Conservation (phyloP, 2,329 filamentous ascomycete species). For the Verticillium dahliae region DNA sequence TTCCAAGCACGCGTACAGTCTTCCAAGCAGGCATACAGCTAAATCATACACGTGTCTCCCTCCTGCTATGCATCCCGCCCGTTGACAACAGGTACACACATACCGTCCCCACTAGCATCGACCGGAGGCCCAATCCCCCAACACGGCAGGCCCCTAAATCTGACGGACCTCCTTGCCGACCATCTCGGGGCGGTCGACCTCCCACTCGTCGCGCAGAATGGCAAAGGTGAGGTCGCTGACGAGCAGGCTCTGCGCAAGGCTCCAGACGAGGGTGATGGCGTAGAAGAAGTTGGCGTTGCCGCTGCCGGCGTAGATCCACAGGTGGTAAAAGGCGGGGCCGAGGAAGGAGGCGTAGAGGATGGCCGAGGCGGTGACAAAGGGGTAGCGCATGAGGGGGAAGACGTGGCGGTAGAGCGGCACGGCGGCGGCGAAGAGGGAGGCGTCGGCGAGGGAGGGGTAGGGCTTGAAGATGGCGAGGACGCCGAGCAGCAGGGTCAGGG, state of each 20-base stretch:
- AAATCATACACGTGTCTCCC: not conserved
- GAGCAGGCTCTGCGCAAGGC: constrained; percentile 77
- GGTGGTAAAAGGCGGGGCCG: constrained; percentile 89
- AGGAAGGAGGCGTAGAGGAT: constrained; percentile 84
- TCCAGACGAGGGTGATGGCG: constrained; percentile 98
- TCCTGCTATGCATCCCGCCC: not conserved
- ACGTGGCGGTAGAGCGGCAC: constrained; percentile 85
- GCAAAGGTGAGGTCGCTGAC: constrained; percentile 87
- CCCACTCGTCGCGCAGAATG: constrained; percentile 86
- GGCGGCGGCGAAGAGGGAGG: constrained; percentile 76
- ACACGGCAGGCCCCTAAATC: constrained; percentile 48
- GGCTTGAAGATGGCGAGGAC: constrained; percentile 95
- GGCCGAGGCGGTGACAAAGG: constrained; percentile 76
- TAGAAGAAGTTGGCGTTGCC: constrained; percentile 99
- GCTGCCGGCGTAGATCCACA: constrained; percentile 97
- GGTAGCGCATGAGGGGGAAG: constrained; percentile 87
- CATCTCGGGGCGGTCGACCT: constrained; percentile 85
- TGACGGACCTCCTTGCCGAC: constrained; percentile 81
- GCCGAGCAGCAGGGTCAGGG: constrained; percentile 76
- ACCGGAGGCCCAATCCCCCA: not conserved
- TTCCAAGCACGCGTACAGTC: too few relatives aligned
- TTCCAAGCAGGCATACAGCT: too few relatives aligned
- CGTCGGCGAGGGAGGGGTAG: constrained; percentile 89
- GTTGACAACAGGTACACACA: not conserved
- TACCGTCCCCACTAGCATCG: too few relatives aligned